Evolutionary conservation across 129 eudicot species (phyloP).

Genomic region (Helianthus tuberosus): DNA sequence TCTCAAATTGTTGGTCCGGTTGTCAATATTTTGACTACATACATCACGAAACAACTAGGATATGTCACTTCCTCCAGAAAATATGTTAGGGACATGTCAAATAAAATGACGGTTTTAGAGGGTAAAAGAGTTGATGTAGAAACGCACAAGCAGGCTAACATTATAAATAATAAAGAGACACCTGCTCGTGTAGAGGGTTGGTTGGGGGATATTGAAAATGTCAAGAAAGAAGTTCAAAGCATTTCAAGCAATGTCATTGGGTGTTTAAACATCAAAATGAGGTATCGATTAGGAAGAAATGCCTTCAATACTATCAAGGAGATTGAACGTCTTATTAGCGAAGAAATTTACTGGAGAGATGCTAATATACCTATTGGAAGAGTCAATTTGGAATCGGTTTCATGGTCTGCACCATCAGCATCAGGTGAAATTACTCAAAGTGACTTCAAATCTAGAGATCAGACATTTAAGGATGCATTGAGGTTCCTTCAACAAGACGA

Average conservation of each 20-base stretch:
- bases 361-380: conserved; percentile 12
- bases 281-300: background rate
- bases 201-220: conserved; percentile 17
- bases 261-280: conserved; percentile 14
- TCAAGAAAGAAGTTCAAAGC: background rate
- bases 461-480: background rate
- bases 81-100: background rate
- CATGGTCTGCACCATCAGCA: background rate
- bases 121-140: conserved; percentile 2
- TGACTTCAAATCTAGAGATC: conserved; percentile 12
- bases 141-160: background rate
- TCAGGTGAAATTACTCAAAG: background rate
- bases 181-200: conserved; percentile 19
- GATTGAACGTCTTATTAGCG: background rate
- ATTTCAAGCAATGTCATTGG: background rate
- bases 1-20: too few relatives aligned
- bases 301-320: background rate
- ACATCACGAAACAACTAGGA: background rate
- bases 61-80: conserved; percentile 4
- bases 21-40: too few relatives aligned
- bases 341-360: background rate
- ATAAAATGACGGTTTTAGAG: conserved; percentile 3
- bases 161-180: background rate
- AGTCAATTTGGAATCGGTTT: background rate
- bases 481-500: conserved; percentile 12